Conservation (phyloP, 768 basidiomycete genomes). For the Hericium alpestre region DNA sequence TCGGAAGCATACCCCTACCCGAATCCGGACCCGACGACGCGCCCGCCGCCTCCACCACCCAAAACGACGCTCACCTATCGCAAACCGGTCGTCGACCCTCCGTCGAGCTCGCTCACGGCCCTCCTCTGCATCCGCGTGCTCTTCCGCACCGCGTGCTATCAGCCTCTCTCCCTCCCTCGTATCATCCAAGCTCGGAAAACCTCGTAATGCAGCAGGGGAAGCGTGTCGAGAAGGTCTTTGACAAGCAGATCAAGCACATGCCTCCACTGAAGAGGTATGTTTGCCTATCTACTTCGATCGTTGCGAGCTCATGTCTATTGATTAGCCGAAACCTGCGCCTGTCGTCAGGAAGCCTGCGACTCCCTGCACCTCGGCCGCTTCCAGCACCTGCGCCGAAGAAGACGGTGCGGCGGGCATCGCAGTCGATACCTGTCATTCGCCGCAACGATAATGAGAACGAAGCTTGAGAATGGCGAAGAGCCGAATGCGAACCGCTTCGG, state of each 20-base stretch:
- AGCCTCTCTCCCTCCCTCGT: too few species aligned
- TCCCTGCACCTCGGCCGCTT: constrained; percentile 28
- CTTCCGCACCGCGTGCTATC: constrained; percentile 53
- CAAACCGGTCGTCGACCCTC: constrained; percentile 51
- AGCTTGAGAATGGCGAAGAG: constrained; percentile 73
- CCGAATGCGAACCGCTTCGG: constrained; percentile 70
- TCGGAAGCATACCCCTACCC: constrained; percentile 45
- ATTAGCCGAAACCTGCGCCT: constrained; percentile 28
- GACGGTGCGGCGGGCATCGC: constrained; percentile 57
- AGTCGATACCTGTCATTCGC: constrained; percentile 73
- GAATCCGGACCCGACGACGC: constrained; percentile 47
- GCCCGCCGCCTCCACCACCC: constrained; percentile 65
- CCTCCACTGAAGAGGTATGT: too few species aligned
- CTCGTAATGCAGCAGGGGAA: too few species aligned
- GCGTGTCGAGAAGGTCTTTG: too few species aligned
- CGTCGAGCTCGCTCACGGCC: constrained; percentile 68
- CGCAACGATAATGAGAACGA: constrained; percentile 53
- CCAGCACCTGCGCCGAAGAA: constrained; percentile 35
- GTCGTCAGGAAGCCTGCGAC: constrained; percentile 31
- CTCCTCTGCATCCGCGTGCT: constrained; percentile 76
- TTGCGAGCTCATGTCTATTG: constrained; percentile 15
- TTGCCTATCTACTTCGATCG: background rate
- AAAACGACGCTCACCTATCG: constrained; percentile 48
- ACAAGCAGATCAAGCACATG: too few species aligned
- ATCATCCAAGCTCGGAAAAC: too few species aligned